A percentile compares a stretch with the other conserved stretches of the same genome.
phyloP scores from a whole-genome alignment of 352 stramenopile species.

The Globisporangium spiculum region DNA sequence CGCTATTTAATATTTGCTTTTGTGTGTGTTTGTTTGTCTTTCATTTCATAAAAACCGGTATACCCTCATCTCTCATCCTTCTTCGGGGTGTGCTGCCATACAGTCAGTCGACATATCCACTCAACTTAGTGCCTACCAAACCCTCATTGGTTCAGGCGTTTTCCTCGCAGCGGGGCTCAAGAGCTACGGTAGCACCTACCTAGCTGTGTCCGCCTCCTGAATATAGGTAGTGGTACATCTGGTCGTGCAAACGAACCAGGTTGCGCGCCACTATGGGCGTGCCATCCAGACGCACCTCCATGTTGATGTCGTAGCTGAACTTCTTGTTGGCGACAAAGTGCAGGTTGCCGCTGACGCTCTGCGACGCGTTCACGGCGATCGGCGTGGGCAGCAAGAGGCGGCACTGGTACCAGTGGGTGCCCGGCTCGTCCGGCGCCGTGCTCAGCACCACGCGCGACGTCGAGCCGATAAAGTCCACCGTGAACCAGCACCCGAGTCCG shows the following conservation, averaged over 20 bases:
- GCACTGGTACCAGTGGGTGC: slow-evolving; percentile 93
- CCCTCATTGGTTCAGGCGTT: not conserved
- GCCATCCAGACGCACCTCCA: slow-evolving; percentile 88
- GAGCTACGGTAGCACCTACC: not conserved
- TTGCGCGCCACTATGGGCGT: slow-evolving; percentile 84
- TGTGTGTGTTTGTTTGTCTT: slow-evolving; percentile 1
- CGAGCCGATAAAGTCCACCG: slow-evolving; percentile 94
- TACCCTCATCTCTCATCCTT: not conserved
- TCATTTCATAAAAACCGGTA: not conserved
- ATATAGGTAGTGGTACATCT: slow-evolving; percentile 95
- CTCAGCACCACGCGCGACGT: slow-evolving; percentile 79
- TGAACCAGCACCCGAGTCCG: slow-evolving; percentile 99
- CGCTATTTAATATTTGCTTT: slow-evolving; percentile 15
- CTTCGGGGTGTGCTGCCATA: not conserved
- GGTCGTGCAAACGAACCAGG: slow-evolving; percentile 90
- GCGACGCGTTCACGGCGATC: slow-evolving; percentile 89
- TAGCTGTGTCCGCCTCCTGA: slow-evolving; percentile 25
- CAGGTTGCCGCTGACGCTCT: slow-evolving; percentile 88
- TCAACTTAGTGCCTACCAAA: not conserved
- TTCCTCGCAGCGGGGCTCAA: too few relatives aligned
- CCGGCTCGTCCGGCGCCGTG: slow-evolving; percentile 69
- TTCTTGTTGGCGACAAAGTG: slow-evolving; percentile 94
- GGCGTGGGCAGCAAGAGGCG: slow-evolving; percentile 88
- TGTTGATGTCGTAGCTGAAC: slow-evolving; percentile 94
- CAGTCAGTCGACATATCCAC: not conserved